Conservation (phyloP, 2,329 filamentous ascomycete genomes). For the Pseudogymnoascus sp. region DNA sequence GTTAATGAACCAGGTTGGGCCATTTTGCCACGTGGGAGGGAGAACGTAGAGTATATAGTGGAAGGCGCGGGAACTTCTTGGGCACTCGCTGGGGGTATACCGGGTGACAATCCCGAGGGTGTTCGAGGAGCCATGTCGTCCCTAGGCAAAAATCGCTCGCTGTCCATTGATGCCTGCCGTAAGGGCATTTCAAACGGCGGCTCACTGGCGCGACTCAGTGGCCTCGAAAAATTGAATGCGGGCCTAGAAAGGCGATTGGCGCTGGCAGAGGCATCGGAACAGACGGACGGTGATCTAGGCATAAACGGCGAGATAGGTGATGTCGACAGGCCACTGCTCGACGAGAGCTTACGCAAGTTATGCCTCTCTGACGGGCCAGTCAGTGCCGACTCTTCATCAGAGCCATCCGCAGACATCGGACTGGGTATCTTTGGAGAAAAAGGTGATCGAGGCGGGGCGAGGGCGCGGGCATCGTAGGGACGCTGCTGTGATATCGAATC, state of each 20-base stretch:
- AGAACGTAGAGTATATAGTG: constrained; percentile 81
- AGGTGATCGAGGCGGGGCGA: constrained; percentile 38
- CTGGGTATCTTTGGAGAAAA: constrained; percentile 43
- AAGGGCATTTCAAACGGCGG: constrained; percentile 49
- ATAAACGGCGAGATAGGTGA: constrained; percentile 57
- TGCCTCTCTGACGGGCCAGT: constrained; percentile 52
- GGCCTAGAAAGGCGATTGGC: constrained; percentile 55
- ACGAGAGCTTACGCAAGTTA: constrained; percentile 68
- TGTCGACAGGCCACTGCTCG: constrained; percentile 54
- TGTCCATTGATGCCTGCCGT: constrained; percentile 58
- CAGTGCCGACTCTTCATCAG: constrained; percentile 61
- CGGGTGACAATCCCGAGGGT: constrained; percentile 64
- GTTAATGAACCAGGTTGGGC: constrained; percentile 60
- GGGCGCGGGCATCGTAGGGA: constrained; percentile 31
- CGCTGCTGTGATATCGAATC: constrained; percentile 24
- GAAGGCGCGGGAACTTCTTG: constrained; percentile 50
- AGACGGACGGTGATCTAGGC: constrained; percentile 73
- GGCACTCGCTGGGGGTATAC: constrained; percentile 51
- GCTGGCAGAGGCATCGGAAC: constrained; percentile 67
- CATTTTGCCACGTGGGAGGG: constrained; percentile 72
- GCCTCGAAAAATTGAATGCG: constrained; percentile 89
- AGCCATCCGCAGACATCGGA: constrained; percentile 53
- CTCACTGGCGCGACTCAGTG: constrained; percentile 61
- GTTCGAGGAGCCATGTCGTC: constrained; percentile 60
- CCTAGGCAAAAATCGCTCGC: constrained; percentile 55